Evolutionary conservation across 495 filamentous ascomycete genomes (phyloP).

Genomic region (Hypoxylon fuscum): DNA sequence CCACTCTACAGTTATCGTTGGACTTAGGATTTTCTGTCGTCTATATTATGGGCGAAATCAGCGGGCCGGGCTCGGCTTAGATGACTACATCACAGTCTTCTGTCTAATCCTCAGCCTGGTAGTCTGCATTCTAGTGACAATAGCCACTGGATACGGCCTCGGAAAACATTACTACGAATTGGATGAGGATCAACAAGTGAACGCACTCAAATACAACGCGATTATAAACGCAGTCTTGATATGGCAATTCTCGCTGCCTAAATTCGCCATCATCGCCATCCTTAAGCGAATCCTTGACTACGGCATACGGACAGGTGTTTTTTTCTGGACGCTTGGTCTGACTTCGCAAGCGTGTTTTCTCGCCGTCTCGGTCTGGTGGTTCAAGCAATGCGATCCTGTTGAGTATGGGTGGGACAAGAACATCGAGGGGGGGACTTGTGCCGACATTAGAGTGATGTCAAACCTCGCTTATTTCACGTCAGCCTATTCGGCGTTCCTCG

Average conservation of each 20-base stretch:
- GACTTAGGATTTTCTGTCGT: constrained; percentile 35
- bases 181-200: constrained; percentile 1
- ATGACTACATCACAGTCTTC: constrained; percentile 38
- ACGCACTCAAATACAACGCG: constrained; percentile 39
- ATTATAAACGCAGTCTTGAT: constrained; percentile 40
- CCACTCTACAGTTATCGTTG: constrained; percentile 33
- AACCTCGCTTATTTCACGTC: constrained; percentile 38
- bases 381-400: constrained; percentile 39
- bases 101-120: constrained; percentile 36
- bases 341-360: constrained; percentile 39
- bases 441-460: constrained; percentile 21
- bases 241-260: constrained; percentile 43
- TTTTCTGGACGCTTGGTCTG: constrained; percentile 39
- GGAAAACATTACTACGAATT: constrained; percentile 30
- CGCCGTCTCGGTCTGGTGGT: constrained; percentile 41
- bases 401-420: constrained; percentile 38
- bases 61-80: constrained; percentile 36
- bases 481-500: constrained; percentile 43
- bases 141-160: constrained; percentile 33
- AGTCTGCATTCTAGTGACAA: constrained; percentile 29
- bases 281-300: constrained; percentile 43
- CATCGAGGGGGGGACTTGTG: constrained; percentile 36
- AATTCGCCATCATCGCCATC: constrained; percentile 44
- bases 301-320: constrained; percentile 29
- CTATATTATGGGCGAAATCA: constrained; percentile 10